Conservation (phyloP, 1,284 basidiomycete species). For the Cutaneotrichosporon sp. region DNA sequence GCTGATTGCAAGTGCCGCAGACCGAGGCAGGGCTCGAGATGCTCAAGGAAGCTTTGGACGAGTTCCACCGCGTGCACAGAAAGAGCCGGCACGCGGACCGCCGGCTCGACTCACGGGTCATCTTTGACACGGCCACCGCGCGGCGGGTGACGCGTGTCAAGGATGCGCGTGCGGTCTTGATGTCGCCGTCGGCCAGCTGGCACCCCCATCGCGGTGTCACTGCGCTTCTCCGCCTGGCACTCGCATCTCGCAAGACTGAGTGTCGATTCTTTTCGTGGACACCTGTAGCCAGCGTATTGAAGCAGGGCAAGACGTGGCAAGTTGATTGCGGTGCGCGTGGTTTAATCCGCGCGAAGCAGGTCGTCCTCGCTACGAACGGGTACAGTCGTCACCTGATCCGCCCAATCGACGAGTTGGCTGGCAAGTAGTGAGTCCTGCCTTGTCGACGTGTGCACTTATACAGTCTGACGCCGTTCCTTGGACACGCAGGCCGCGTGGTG, state of each 20-base stretch:
- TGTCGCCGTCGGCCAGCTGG: conserved; percentile 6
- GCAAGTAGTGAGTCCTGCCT: neutral
- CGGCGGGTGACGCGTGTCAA: neutral
- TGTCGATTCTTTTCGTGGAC: conserved; percentile 14
- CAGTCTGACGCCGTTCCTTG: conserved; percentile 26
- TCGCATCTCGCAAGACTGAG: conserved; percentile 1
- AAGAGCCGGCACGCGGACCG: neutral
- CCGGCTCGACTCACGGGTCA: neutral
- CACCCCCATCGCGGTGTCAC: conserved; percentile 18
- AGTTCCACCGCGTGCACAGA: neutral
- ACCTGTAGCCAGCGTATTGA: neutral
- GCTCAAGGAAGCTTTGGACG: neutral
- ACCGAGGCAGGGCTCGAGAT: neutral
- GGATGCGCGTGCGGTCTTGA: conserved; percentile 1
- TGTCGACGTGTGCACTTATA: too few relatives aligned
- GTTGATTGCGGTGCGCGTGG: conserved; percentile 26
- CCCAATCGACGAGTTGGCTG: conserved; percentile 1
- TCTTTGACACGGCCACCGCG: neutral
- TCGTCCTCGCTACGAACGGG: conserved; percentile 35
- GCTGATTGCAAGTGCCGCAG: neutral
- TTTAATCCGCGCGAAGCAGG: conserved; percentile 21
- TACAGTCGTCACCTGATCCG: conserved; percentile 33
- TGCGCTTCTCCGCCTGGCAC: conserved; percentile 5
- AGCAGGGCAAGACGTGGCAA: neutral
- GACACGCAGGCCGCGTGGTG: conserved; percentile 26